These are phyloP conservation scores for Pneumocystis jirovecii DNA, from an alignment of 1,139 yeast genomes.

Conservation along the genomic window DNA sequence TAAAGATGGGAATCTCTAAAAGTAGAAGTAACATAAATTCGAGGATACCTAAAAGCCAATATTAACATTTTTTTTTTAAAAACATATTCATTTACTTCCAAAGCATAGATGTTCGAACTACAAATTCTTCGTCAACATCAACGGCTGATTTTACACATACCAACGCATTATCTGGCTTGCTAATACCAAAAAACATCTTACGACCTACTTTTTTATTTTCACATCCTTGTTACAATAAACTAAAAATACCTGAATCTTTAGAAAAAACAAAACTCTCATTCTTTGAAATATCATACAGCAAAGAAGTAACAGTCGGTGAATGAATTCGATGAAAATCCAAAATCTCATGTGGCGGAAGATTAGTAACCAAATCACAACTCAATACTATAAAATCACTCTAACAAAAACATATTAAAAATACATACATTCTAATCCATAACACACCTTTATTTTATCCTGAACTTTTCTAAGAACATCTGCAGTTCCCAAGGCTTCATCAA, in stretches of 20 bases:
- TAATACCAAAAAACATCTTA: constrained; percentile 5
- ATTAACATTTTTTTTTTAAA: not conserved
- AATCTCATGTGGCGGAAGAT: constrained; percentile 76
- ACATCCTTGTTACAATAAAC: not conserved
- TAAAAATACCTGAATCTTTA: constrained; percentile 6
- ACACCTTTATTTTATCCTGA: constrained; percentile 16
- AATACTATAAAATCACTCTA: constrained; percentile 50
- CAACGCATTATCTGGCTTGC: constrained; percentile 7
- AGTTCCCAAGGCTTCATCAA: constrained; percentile 20
- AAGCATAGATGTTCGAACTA: constrained; percentile 68
- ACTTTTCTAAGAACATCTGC: constrained; percentile 39
- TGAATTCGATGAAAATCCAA: constrained; percentile 60
- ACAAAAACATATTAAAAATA: not conserved
- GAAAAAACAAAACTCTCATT: constrained; percentile 2
- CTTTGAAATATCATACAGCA: constrained; percentile 7
- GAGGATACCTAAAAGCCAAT: constrained; percentile 35
- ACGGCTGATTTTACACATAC: constrained; percentile 17
- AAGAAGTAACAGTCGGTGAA: constrained; percentile 7
- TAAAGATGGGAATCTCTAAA: constrained; percentile 66
- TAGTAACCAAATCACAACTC: constrained; percentile 89
- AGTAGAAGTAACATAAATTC: constrained; percentile 57
- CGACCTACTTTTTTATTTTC: not conserved
- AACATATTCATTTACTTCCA: constrained; percentile 38
- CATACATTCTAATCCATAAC: constrained; percentile 21
- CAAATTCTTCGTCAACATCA: constrained; percentile 36